A percentile compares a stretch with the other conserved stretches of the same genome.
Evolutionary conservation across 2,329 filamentous ascomycete species (phyloP).

Genomic region (Mycocentrospora acerina): DNA sequence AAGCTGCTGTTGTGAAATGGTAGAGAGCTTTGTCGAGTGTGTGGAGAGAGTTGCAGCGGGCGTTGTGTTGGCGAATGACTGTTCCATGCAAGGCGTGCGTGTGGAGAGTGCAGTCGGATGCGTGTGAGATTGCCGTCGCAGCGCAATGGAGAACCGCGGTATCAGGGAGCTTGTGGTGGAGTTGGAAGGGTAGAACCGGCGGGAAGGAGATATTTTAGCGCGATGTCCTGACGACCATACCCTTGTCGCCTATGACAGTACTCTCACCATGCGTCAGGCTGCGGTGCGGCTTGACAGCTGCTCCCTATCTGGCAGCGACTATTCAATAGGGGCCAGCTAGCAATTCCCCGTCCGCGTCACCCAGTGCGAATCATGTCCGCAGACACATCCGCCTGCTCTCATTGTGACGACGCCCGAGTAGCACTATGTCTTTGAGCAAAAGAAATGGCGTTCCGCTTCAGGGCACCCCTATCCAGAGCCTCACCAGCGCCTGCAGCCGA

Average conservation of each 20-base stretch:
- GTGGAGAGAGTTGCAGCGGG: conserved; percentile 11
- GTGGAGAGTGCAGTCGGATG: conserved; percentile 5
- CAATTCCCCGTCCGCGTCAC: conserved; percentile 13
- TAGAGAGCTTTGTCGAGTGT: conserved; percentile 15
- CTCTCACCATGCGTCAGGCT: conserved; percentile 12
- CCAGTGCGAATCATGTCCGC: conserved; percentile 13
- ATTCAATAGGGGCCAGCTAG: conserved; percentile 2
- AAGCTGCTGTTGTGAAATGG: conserved; percentile 16
- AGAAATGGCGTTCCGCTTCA: conserved; percentile 7
- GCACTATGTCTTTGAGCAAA: conserved; percentile 8
- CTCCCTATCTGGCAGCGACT: conserved; percentile 8
- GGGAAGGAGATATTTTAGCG: conserved; percentile 24
- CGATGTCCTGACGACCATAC: conserved; percentile 6
- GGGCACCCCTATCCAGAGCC: conserved; percentile 17
- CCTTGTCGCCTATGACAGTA: conserved; percentile 11
- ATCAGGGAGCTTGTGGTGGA: conserved; percentile 15
- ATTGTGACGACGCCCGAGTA: conserved; percentile 14
- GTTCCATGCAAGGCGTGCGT: conserved; percentile 34
- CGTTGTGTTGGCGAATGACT: conserved; percentile 17
- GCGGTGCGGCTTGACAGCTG: conserved; percentile 7
- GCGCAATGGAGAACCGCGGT: conserved; percentile 19
- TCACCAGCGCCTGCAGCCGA: conserved; percentile 18
- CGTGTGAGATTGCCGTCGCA: conserved; percentile 13
- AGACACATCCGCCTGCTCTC: conserved; percentile 5
- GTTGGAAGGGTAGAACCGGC: conserved; percentile 20